phyloP scores from a whole-genome alignment of 139 green algal genomes.

The Diplosphaera chodatii region DNA sequence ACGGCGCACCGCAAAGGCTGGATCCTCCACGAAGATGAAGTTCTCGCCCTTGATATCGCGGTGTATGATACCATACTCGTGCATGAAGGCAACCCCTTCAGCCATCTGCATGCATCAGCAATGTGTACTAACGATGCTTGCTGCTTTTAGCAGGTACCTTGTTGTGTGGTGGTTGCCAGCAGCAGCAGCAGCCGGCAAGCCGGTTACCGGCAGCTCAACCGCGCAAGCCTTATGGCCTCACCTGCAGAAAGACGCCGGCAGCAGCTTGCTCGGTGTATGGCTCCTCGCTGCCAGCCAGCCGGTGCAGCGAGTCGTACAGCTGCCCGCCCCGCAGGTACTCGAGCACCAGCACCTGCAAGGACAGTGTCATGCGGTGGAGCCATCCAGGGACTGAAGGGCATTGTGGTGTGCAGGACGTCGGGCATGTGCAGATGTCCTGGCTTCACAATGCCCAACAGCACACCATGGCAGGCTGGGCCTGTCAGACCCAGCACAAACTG shows the following conservation, averaged over 20 bases:
- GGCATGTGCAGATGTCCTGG: no score
- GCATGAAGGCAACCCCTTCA: constrained; percentile 27
- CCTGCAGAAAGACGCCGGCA: constrained; percentile 33
- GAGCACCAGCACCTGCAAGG: constrained; percentile 23
- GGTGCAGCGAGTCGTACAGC: constrained; percentile 33
- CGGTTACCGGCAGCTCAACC: no score
- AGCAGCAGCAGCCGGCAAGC: no score
- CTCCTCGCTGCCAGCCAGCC: constrained; percentile 21
- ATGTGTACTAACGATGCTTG: no score
- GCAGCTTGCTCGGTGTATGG: constrained; percentile 44
- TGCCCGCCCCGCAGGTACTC: constrained; percentile 42
- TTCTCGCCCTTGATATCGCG: constrained; percentile 59
- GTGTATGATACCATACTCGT: constrained; percentile 37
- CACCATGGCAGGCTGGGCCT: no score
- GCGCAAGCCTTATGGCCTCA: neutral
- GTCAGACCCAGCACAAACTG: no score
- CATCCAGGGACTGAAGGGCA: no score
- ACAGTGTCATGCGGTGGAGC: no score
- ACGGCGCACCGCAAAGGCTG: constrained; percentile 4
- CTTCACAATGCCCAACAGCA: no score
- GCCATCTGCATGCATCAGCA: constrained; percentile 21
- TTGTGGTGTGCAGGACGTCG: no score
- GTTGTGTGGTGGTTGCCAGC: no score
- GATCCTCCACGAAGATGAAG: constrained; percentile 31
- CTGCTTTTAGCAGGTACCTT: no score